Conservation (phyloP, 805 yeast species). For the Saccharomycopsis sp. region DNA sequence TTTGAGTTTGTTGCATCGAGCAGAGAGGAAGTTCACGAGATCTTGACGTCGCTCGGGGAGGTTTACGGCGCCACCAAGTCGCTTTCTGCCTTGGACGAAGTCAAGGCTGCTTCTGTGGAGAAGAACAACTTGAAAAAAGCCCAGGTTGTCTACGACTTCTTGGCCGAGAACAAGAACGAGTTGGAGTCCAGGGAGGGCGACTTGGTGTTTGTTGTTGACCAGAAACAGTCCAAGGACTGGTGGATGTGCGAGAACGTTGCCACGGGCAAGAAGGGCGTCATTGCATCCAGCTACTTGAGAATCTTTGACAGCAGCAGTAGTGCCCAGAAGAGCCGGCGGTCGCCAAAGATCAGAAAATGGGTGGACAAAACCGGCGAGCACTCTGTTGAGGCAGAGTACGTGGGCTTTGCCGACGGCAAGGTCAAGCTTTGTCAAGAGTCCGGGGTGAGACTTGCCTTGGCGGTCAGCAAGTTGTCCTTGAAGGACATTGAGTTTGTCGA, state of each 20-base stretch:
- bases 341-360: constrained; percentile 86
- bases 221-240: constrained; percentile 82
- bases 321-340: constrained; percentile 49
- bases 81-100: constrained; percentile 72
- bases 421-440: constrained; percentile 89
- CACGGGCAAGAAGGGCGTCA: constrained; percentile 75
- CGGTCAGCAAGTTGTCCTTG: constrained; percentile 73
- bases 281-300: constrained; percentile 74
- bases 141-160: constrained; percentile 66
- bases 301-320: constrained; percentile 25
- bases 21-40: constrained; percentile 78
- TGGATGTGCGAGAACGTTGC: constrained; percentile 76
- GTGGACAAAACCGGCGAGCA: constrained; percentile 89
- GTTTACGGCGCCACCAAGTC: constrained; percentile 77
- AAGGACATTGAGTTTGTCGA: constrained; percentile 91
- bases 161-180: constrained; percentile 82
- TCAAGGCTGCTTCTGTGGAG: constrained; percentile 61
- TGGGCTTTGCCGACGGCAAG: constrained; percentile 90
- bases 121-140: constrained; percentile 51
- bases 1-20: constrained; percentile 84
- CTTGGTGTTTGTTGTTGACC: constrained; percentile 68
- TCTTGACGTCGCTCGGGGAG: constrained; percentile 70
- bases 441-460: constrained; percentile 96
- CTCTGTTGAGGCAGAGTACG: constrained; percentile 95
- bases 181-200: constrained; percentile 73